These are phyloP conservation scores for Escovopsis sp. DNA, from an alignment of 2,329 filamentous ascomycete species.

Conservation along the genomic window DNA sequence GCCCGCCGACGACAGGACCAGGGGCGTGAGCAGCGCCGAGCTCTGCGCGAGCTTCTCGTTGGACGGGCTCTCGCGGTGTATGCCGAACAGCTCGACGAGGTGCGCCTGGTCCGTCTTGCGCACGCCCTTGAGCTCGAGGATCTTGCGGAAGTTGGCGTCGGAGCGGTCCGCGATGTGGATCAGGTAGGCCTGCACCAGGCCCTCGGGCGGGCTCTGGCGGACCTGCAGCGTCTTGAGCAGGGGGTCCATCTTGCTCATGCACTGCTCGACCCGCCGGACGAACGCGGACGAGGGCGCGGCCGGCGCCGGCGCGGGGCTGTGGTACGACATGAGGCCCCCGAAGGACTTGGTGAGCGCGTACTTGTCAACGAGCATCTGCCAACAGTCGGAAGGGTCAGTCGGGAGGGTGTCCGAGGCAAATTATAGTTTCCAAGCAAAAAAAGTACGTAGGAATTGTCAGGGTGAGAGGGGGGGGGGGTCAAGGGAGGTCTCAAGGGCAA, in stretches of 20 bases:
- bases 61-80: slow-evolving; percentile 62
- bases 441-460: too few species aligned
- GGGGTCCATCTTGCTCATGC: slow-evolving; percentile 76
- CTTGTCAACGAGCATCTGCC: slow-evolving; percentile 84
- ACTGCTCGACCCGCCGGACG: slow-evolving; percentile 70
- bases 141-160: slow-evolving; percentile 89
- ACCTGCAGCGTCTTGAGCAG: slow-evolving; percentile 95
- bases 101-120: slow-evolving; percentile 68
- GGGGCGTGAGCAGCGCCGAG: slow-evolving; percentile 55
- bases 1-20: slow-evolving; percentile 32
- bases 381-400: slow-evolving; percentile 5
- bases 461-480: too few species aligned
- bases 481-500: too few species aligned
- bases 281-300: slow-evolving; percentile 44
- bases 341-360: slow-evolving; percentile 77
- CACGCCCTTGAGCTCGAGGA: slow-evolving; percentile 90
- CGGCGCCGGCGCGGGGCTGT: slow-evolving; percentile 31
- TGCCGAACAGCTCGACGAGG: slow-evolving; percentile 70
- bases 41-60: slow-evolving; percentile 56
- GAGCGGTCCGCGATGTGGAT: slow-evolving; percentile 92
- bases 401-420: too few species aligned
- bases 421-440: too few species aligned
- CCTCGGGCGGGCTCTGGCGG: slow-evolving; percentile 77
- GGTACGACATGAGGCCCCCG: slow-evolving; percentile 51
- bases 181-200: slow-evolving; percentile 89